A percentile compares a stretch with the other conserved stretches of the same genome.
phyloP scores from a whole-genome alignment of 352 stramenopile genomes.

The Elongisporangium senticosum region DNA sequence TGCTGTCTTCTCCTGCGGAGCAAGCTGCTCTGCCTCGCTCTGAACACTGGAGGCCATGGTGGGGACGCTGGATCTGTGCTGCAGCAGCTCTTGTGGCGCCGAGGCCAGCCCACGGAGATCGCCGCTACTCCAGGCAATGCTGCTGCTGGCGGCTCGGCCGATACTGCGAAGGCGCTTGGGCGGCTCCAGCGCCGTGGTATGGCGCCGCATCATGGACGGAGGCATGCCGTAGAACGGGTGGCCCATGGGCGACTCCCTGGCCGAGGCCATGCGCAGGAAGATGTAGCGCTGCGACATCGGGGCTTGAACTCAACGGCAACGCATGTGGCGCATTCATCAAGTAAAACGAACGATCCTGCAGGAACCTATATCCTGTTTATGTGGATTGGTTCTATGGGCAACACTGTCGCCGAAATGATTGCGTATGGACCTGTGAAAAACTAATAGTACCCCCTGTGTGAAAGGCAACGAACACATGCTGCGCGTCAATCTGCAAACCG shows the following conservation, averaged over 20 bases:
- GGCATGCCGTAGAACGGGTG: neutral
- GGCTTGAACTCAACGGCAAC: neutral
- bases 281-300: slow-evolving; percentile 43
- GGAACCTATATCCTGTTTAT: neutral
- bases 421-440: neutral
- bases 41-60: neutral
- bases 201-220: neutral
- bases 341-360: neutral
- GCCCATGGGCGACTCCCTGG: neutral
- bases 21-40: neutral
- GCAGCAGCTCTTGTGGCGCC: neutral
- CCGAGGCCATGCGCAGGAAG: slow-evolving; percentile 37
- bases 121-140: neutral
- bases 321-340: neutral
- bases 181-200: neutral
- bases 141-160: neutral
- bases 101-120: neutral
- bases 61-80: neutral
- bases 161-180: neutral
- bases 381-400: neutral
- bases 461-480: neutral
- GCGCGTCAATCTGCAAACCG: neutral
- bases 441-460: neutral
- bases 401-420: neutral
- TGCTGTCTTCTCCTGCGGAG: neutral